phyloP scores from a whole-genome alignment of 2,329 filamentous ascomycete species.

The Penicillium sumatraense region DNA sequence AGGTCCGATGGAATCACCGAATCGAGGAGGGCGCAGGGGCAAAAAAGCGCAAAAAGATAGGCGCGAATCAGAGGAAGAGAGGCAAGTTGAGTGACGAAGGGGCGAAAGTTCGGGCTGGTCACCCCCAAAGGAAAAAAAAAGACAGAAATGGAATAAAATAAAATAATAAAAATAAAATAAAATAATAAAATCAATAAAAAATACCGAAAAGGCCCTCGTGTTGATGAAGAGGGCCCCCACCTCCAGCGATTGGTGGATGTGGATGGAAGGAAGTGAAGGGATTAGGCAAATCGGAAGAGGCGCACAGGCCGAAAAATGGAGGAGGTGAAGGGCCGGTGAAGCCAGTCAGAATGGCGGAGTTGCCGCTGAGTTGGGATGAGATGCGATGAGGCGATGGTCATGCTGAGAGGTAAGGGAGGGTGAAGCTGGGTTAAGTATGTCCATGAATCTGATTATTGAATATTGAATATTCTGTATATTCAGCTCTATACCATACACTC shows the following conservation, averaged over 20 bases:
- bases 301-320: slow-evolving; percentile 6
- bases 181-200: too few species aligned
- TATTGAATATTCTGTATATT: too few species aligned
- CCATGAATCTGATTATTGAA: too few species aligned
- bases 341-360: not conserved
- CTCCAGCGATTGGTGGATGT: slow-evolving; percentile 13
- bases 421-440: not conserved
- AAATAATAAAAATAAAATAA: too few species aligned
- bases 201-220: slow-evolving; percentile 11
- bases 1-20: not conserved
- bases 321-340: not conserved
- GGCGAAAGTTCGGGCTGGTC: not conserved
- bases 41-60: slow-evolving; percentile 1
- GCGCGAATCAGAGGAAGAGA: slow-evolving; percentile 2
- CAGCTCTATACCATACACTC: too few species aligned
- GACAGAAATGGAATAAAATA: too few species aligned
- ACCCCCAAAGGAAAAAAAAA: too few species aligned
- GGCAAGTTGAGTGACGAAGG: slow-evolving; percentile 1
- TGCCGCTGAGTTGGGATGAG: slow-evolving; percentile 1
- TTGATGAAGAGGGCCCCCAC: slow-evolving; percentile 7
- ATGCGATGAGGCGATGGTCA: not conserved
- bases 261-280: not conserved
- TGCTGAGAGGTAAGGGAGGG: not conserved
- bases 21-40: slow-evolving; percentile 1
- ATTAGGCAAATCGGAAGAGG: slow-evolving; percentile 12